Base-by-base conservation (phyloP, 2,329 filamentous ascomycete genomes). In the Arthrobotrys pseudoclavata region DNA sequence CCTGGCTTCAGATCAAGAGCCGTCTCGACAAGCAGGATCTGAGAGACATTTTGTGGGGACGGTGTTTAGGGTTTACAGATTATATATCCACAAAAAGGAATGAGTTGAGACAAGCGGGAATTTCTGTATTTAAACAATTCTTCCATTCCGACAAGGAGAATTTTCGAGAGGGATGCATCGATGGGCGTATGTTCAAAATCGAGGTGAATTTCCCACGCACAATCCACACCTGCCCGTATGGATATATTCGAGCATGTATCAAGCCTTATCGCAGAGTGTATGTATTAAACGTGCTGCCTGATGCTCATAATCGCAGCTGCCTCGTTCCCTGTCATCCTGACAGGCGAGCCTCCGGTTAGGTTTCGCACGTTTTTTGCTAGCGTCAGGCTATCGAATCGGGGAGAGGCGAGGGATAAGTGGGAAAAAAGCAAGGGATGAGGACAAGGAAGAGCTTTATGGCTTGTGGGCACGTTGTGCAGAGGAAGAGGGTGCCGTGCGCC, bases 301-400 rank as follows among this genome's bases (percentile, higher is more conserved):
- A 72, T 66, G 60, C 69, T 72, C 69, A 15, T 15, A 72, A 72
- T 72, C 61, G 34, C 48, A 72, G 42, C 60, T 72, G 69, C 69
- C 50, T 72, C 69, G 57, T 71, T 71, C 68, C 68, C 68, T 71
- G 69, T 66, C 69, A 66, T 60, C 66, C 50, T 69, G 72, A 66
- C 72, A 76, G 72, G 72, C 72, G 64, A 69, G 72, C 50, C 66
- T 76, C 63, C 45, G 61, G 63, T 61, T 75, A 66, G 69, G 60
- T 53, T 48, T 72, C 69, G 20, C 60, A 72, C 69, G 69, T 64
- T 64, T 72, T 53, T 60, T 60, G 31, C 55, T 60, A 42, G 50
- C 24, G 64, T 62, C 40, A 55, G 61, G 45, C 57, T 57, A 55
- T 24, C 26, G 55, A 63, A 55, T 63, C 57, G 68, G 68, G 55